These are phyloP conservation scores for Cytospora paraplurivora DNA, from an alignment of 2,329 filamentous ascomycete species.

Conservation along the genomic window DNA sequence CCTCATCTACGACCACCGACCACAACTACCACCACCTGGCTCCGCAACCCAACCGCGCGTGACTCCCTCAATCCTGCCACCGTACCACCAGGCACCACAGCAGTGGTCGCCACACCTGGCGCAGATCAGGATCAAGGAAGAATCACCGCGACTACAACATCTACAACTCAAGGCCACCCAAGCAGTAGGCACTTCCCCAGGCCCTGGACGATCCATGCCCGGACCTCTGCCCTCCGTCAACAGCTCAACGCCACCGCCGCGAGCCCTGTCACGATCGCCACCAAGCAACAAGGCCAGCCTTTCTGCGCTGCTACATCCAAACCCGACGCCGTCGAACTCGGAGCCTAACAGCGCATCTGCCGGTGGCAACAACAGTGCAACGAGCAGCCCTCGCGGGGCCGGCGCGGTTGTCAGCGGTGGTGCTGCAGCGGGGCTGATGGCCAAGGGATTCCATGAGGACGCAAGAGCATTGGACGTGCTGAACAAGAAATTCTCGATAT, in stretches of 20 bases:
- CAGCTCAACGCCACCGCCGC: conserved; percentile 42
- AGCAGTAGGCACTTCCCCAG: conserved; percentile 4
- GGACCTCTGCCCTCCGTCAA: conserved; percentile 41
- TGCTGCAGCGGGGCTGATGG: conserved; percentile 16
- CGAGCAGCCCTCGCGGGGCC: conserved; percentile 50
- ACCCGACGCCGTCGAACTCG: conserved; percentile 50
- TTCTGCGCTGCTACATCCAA: conserved; percentile 54
- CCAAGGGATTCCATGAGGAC: conserved; percentile 32
- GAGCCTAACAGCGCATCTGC: conserved; percentile 50
- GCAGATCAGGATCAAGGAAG: conserved; percentile 37
- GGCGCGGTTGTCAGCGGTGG: conserved; percentile 8
- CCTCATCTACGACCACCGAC: conserved; percentile 31
- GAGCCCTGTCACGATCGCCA: conserved; percentile 53
- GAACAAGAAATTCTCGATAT: conserved; percentile 37
- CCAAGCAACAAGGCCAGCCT: conserved; percentile 51
- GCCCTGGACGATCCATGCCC: conserved; percentile 39
- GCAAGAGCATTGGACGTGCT: conserved; percentile 34
- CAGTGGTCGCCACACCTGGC: conserved; percentile 39
- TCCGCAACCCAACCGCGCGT: conserved; percentile 24
- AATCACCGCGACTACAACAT: conserved; percentile 49
- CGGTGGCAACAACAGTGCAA: conserved; percentile 44
- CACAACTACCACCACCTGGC: conserved; percentile 31
- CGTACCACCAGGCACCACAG: conserved; percentile 32
- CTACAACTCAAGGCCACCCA: conserved; percentile 32
- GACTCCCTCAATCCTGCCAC: conserved; percentile 26